Conservation (phyloP, 2,329 filamentous ascomycete species). For the Hypomyces rosellus region DNA sequence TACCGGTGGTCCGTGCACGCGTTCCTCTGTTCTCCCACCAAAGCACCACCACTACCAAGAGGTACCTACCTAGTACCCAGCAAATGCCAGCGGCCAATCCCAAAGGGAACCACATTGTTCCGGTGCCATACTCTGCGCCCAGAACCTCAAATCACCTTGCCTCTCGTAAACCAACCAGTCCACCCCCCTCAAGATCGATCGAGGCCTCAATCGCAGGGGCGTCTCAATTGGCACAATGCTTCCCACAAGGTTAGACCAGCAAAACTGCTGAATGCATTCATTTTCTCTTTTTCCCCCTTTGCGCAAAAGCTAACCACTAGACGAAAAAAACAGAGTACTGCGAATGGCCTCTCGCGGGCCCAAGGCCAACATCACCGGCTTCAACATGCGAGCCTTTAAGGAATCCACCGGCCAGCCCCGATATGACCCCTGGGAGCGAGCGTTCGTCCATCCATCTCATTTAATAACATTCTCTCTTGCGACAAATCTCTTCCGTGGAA, state of each 20-base stretch:
- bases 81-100: constrained; percentile 1
- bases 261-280: background rate
- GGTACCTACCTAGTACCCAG: background rate
- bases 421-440: constrained; percentile 62
- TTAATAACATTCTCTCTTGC: background rate
- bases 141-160: background rate
- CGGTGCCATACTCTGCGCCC: constrained; percentile 12
- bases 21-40: background rate
- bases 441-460: constrained; percentile 46
- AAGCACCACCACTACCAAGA: too few relatives aligned
- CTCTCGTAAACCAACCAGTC: background rate
- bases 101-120: constrained; percentile 16
- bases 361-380: constrained; percentile 81
- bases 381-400: constrained; percentile 77
- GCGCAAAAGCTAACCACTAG: constrained; percentile 13
- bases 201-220: constrained; percentile 1
- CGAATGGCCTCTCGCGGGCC: constrained; percentile 43
- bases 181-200: too few relatives aligned
- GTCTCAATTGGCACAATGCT: constrained; percentile 28
- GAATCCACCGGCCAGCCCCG: constrained; percentile 57
- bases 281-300: background rate
- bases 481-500: background rate
- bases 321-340: constrained; percentile 33
- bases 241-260: constrained; percentile 30
- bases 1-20: constrained; percentile 15